Base-by-base conservation (phyloP, 352 stramenopile species). In the Pythium chondricola region DNA sequence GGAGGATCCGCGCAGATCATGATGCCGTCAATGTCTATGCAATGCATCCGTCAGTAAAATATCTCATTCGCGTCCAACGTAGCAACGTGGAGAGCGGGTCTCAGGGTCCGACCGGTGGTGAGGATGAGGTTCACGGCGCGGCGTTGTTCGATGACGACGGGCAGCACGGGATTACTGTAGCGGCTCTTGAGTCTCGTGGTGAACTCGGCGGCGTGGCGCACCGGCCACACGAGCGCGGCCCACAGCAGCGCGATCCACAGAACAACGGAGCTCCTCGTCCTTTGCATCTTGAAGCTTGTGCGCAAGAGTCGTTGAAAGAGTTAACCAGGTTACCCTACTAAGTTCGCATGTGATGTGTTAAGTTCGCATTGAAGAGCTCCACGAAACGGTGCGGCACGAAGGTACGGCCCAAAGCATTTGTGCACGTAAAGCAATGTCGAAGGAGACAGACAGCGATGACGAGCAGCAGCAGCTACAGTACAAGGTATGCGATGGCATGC, bases 391-490 rank as follows among this genome's bases (percentile, higher is more conserved):
- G 53, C 55, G 53, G 26, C 6, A 4, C 6, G 27, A 37, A 30
- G 17, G 29, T 21, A 14, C 20, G 38, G 10, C 38, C 6, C 6
- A 33, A 20, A 16, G 11, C 21, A 44, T 26, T 3, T n/a, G 26
- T 37, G 29, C 26, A 22, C 22, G 32, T 25, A 17, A 14, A 29
- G 39, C 27, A 32, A 89, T 92, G 80, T 87, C 80, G 18, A 88
- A 92, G 69, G 80, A 87, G 58, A 88, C 79, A 4, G 80, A 92
- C 52, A 92, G 80, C 59, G 80, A 92, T 39, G 65, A 81, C 41
- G 80, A 92, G 56, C 69, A 63, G 11, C 79, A 86, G 56, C 80
- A 92, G 61, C 76, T 92, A 42, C 85, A 95, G 56, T 95, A 87
- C 60, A 95, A 95, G 65, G 82, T 85, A 13, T 21, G 48, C 48